Conservation (phyloP, 2,329 filamentous ascomycete species). For the Fusarium acutatum region DNA sequence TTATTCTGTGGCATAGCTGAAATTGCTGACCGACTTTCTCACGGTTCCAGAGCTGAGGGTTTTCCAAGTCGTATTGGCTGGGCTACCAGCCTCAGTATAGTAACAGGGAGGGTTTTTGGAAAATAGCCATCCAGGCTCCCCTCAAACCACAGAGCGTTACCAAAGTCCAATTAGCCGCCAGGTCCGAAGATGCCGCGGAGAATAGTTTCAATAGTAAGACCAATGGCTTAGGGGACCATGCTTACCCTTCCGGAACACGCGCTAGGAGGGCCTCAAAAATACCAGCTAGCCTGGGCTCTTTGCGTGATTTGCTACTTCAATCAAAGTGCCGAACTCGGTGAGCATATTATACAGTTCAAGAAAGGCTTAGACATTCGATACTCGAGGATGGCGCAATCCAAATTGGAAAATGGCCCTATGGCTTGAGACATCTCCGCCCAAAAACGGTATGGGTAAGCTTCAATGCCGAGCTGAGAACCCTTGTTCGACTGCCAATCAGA, state of each 20-base stretch:
- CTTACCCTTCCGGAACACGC: not conserved
- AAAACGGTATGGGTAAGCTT: not conserved
- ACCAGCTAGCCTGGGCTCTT: accelerated
- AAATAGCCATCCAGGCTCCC: not conserved
- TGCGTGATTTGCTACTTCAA: not conserved
- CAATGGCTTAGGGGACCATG: accelerated
- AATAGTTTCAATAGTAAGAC: too few relatives aligned
- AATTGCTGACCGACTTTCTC: too few relatives aligned
- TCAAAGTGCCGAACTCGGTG: accelerated
- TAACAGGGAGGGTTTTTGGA: not conserved
- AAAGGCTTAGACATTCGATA: not conserved
- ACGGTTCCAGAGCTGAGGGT: not conserved
- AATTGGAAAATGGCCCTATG: not conserved
- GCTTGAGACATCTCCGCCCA: not conserved
- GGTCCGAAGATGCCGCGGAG: accelerated
- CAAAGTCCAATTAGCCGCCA: not conserved
- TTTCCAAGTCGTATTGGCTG: not conserved
- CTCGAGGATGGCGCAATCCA: not conserved
- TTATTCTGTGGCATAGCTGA: not conserved
- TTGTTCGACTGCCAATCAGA: not conserved
- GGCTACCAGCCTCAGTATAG: not conserved
- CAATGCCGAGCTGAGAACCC: not conserved
- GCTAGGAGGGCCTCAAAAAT: not conserved
- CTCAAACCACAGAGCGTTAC: accelerated
- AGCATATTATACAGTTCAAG: not conserved